Evolutionary conservation across 345 rosid genomes (phyloP), one percentile per base, ranked within the genome.

Genomic region (Salix suchowensis): DNA sequence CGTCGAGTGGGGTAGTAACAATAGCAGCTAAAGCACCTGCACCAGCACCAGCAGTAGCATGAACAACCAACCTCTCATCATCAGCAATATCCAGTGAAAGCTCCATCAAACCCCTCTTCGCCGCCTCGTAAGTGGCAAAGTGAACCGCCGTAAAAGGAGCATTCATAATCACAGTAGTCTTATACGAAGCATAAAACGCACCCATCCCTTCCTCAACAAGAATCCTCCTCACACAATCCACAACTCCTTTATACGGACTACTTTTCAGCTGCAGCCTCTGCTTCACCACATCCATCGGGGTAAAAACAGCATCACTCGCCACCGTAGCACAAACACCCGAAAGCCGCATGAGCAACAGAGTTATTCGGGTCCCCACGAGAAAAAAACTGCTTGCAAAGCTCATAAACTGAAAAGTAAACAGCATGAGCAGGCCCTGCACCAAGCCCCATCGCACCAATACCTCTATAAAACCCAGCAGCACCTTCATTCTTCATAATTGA

Each of bases 401-500:
- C 82, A 44, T 80, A 80, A 24, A 80, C 79, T 9, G 79, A 80
- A 32, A 80, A 80, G 58, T 80, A 75, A 12, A 80, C 79, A 6
- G 82, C 79, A 50, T 80, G 79, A 26, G 82, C 67, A 24, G 79
- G 82, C 15, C 82, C 82, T 9, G 82, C 82, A 26, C 82, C 82
- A 14, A 80, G 79, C 2, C 79, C 82, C 79, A 80, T 80, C 15
- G 82, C 82, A 6, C 67, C 79, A 12, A 80, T 75, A 13, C 82
- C 82, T 5, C 82, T 78, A 16, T 75, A 80, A 4, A 80, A 67
- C 8, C 72, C 82, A 1, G 82, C 65, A 5, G 76, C 76, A 2
- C 82, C 82, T 46, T 80, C 82, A 21, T 23, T 54, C 32, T 52
- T 70, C 18, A 80, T 9, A 5, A 75, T 75, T 32, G 79, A 80